phyloP scores from a whole-genome alignment of 768 basidiomycete species.

The Kwoniella europaea region DNA sequence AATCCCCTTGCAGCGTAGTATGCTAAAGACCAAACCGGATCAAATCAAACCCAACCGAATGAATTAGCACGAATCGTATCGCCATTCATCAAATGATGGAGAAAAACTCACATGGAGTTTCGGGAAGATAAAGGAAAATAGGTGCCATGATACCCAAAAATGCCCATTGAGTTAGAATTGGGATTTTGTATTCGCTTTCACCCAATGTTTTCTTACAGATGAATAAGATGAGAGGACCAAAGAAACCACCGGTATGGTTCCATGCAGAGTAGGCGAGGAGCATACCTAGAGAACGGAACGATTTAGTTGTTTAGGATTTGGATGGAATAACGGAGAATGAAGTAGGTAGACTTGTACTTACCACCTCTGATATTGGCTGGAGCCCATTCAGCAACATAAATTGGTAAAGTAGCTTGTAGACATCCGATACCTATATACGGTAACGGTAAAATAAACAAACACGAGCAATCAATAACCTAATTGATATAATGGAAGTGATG shows the following conservation, averaged over 20 bases:
- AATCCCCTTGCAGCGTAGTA: conserved; percentile 30
- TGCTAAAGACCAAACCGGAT: background rate
- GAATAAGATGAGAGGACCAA: conserved; percentile 28
- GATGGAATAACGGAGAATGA: background rate
- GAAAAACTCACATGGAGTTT: conserved; percentile 28
- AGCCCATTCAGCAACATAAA: conserved; percentile 32
- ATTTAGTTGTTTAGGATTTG: background rate
- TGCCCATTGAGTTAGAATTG: conserved; percentile 27
- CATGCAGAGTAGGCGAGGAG: conserved; percentile 26
- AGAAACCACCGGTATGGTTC: conserved; percentile 32
- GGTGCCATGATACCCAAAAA: conserved; percentile 35
- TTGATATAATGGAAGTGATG: background rate
- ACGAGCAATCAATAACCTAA: too few relatives aligned
- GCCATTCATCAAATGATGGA: background rate
- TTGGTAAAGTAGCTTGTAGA: conserved; percentile 27
- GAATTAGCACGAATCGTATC: too few relatives aligned
- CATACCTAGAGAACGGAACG: conserved; percentile 5
- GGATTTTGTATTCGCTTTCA: conserved; percentile 27
- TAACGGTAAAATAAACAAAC: too few relatives aligned
- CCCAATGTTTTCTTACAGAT: conserved; percentile 24
- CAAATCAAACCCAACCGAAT: background rate
- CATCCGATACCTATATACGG: conserved; percentile 16
- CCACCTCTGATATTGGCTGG: conserved; percentile 34
- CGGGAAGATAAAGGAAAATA: conserved; percentile 35
- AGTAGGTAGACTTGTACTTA: background rate